Percentiles rank a stretch among this genome's conserved stretches.
phyloP scores from a whole-genome alignment of 1,284 basidiomycete genomes.

The Irpex sp. region DNA sequence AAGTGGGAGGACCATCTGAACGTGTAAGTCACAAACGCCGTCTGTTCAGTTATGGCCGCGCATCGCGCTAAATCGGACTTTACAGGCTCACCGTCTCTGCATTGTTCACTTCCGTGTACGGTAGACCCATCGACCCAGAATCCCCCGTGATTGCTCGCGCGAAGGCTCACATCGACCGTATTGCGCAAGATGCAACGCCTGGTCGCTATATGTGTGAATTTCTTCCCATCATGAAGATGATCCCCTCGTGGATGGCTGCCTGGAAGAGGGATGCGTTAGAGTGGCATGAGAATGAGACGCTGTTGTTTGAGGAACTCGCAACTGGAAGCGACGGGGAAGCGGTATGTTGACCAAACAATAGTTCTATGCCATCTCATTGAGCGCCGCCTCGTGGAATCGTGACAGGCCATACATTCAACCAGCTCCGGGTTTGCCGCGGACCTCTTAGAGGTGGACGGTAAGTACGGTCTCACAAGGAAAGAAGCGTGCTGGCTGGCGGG shows the following conservation, averaged over 20 bases:
- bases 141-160: neutral
- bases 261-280: conserved; percentile 9
- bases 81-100: neutral
- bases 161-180: neutral
- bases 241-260: conserved; percentile 9
- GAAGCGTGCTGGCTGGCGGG: neutral
- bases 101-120: neutral
- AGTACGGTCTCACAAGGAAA: neutral
- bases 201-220: neutral
- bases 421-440: neutral
- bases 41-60: too few species aligned
- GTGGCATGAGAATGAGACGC: conserved; percentile 8
- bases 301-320: conserved; percentile 4
- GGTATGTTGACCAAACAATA: neutral
- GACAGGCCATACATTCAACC: neutral
- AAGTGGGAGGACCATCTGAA: neutral
- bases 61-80: too few species aligned
- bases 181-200: neutral
- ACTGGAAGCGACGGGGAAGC: neutral
- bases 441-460: neutral
- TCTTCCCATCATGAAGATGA: conserved; percentile 5
- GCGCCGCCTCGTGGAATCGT: neutral
- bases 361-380: too few species aligned
- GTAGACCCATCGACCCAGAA: neutral
- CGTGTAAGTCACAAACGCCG: neutral